Conservation (phyloP, 306 rosid genomes). For the Cercis canadensis region DNA sequence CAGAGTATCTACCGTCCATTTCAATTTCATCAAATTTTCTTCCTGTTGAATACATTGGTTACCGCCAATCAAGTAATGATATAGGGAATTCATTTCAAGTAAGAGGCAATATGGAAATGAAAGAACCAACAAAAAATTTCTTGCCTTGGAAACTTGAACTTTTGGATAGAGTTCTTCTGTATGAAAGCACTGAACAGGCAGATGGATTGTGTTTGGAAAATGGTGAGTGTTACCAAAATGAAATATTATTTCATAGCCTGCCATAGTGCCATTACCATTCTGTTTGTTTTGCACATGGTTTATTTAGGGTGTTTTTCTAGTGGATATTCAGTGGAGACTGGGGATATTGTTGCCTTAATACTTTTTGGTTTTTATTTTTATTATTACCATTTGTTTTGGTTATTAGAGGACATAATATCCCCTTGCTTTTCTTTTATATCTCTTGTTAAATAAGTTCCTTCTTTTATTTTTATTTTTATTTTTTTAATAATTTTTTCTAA, state of each 20-base stretch:
- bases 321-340: not conserved
- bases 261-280: conserved; percentile 14
- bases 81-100: conserved; percentile 48
- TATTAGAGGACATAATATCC: too few relatives aligned
- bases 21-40: conserved; percentile 65
- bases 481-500: too few relatives aligned
- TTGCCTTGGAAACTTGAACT: conserved; percentile 80
- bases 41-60: conserved; percentile 68
- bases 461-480: too few relatives aligned
- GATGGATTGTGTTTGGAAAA: conserved; percentile 82
- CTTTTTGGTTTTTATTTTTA: too few relatives aligned
- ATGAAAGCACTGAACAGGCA: conserved; percentile 79
- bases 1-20: conserved; percentile 79
- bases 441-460: not conserved
- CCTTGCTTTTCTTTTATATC: not conserved
- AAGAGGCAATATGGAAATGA: conserved; percentile 54
- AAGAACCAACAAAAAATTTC: conserved; percentile 51
- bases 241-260: conserved; percentile 14
- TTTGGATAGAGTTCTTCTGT: conserved; percentile 85
- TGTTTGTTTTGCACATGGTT: conserved; percentile 21
- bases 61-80: conserved; percentile 52
- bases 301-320: conserved; percentile 13
- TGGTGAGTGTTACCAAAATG: conserved; percentile 62
- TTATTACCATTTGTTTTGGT: too few relatives aligned
- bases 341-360: not conserved